Percentiles rank a stretch among this genome's conserved stretches.
Evolutionary conservation across 1,139 yeast genomes (phyloP).

Genomic region (Saccharomyces uvarum): DNA sequence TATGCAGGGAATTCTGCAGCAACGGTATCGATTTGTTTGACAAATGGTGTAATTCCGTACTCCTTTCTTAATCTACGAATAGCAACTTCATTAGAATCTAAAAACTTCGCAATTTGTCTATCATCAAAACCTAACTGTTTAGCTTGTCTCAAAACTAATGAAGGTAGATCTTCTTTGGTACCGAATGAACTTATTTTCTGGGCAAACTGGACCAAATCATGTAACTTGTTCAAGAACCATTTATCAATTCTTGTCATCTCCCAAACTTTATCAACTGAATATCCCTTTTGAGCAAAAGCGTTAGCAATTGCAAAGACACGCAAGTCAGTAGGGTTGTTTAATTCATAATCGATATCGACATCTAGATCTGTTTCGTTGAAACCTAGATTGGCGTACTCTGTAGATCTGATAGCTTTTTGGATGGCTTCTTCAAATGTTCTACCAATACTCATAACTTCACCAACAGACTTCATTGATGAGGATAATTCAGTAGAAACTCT

Average conservation of each 20-base stretch:
- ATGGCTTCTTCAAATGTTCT: conserved; percentile 97
- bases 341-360: conserved; percentile 80
- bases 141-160: conserved; percentile 64
- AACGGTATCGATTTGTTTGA: conserved; percentile 95
- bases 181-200: conserved; percentile 54
- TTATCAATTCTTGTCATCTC: conserved; percentile 87
- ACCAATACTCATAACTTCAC: conserved; percentile 98
- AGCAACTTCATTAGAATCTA: conserved; percentile 87
- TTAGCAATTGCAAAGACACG: conserved; percentile 95
- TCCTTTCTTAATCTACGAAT: conserved; percentile 87
- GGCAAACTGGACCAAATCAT: conserved; percentile 63
- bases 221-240: conserved; percentile 90
- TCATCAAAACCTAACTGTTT: conserved; percentile 97
- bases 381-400: conserved; percentile 91
- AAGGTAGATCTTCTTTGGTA: conserved; percentile 54
- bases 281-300: conserved; percentile 68
- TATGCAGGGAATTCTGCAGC: conserved; percentile 98
- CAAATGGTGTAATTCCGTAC: conserved; percentile 83
- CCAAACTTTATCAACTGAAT: conserved; percentile 89
- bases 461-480: conserved; percentile 96
- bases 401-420: conserved; percentile 94
- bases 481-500: conserved; percentile 83
- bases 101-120: conserved; percentile 87
- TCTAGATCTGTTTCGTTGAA: conserved; percentile 86
- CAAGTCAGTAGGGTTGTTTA: conserved; percentile 93